Evolutionary conservation across 164 flowering plant species (phyloP).

Genomic region (Umbilicus rupestris): DNA sequence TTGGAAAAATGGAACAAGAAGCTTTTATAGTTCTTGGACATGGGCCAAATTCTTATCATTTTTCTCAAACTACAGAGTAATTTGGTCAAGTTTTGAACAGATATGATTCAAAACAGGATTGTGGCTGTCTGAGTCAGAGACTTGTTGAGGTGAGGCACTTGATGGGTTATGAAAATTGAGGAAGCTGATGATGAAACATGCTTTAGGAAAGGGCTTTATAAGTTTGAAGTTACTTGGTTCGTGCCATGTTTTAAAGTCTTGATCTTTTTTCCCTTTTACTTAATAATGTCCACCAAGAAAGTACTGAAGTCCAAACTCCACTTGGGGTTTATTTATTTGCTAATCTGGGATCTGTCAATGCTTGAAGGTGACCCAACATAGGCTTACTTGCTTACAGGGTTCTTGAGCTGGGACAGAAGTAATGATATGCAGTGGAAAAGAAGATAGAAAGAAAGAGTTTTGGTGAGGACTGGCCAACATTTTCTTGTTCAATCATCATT

Average conservation of each 20-base stretch:
- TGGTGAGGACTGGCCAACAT: not conserved
- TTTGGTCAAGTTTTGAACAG: too few species aligned
- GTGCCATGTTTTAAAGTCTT: not conserved
- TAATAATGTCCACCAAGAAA: not conserved
- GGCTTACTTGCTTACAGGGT: not conserved
- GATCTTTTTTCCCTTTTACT: not conserved
- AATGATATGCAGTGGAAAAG: not conserved
- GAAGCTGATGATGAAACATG: slow-evolving; percentile 3
- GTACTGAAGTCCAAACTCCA: not conserved
- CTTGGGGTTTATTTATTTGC: not conserved
- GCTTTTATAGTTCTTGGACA: too few species aligned
- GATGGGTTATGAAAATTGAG: not conserved
- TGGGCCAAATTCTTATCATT: too few species aligned
- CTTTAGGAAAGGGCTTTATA: not conserved
- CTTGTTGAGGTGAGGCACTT: not conserved
- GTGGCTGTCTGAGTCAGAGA: not conserved
- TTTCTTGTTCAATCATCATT: not conserved
- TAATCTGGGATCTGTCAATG: not conserved
- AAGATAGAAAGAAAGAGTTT: not conserved
- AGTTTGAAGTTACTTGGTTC: not conserved
- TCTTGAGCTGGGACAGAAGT: not conserved
- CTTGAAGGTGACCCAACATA: not conserved
- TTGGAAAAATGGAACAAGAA: too few species aligned
- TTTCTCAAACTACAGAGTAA: too few species aligned
- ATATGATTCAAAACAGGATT: too few species aligned